Evolutionary conservation across 1,284 basidiomycete genomes (phyloP), one percentile per base, ranked within the genome.

Genomic region (Gomphus sp.): DNA sequence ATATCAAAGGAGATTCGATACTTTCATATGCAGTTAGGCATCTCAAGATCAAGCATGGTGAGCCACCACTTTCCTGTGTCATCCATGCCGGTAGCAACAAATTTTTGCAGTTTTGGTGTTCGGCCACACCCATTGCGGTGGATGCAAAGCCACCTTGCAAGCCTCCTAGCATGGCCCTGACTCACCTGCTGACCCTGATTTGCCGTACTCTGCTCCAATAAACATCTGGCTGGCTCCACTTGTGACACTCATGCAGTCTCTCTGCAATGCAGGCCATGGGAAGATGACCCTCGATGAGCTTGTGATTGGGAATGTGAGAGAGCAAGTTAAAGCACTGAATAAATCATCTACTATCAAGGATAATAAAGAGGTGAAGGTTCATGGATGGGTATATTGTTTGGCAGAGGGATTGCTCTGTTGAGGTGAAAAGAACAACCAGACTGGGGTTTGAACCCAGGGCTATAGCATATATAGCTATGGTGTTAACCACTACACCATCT

Each of bases 91-190:
- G 28, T 48, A 31, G 8, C 11, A 10, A 36, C 34, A 36, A 36
- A 9, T 31, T n/a, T 10, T 31, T 4, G 14, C 68, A 89, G 88
- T 94, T 62, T 76, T 91, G 60, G 75, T 94, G 62, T 87, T 87
- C 31, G 92, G 91, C 44, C 92, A 93, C 71, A 86, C 85, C 9
- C 75, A 81, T 63, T 94, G 91, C 67, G 92, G 90, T 61, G 91
- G 91, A 61, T 85, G 84, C 34, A 75, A 76, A 0, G 88, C 88
- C 0, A 86, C 83, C 61, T 71, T 80, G 55, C 65, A n/a, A n/a
- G n/a, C n/a, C n/a, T n/a, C n/a, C n/a, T n/a, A n/a, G n/a, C n/a
- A n/a, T n/a, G n/a, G n/a, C n/a, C n/a, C n/a, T n/a, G n/a, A n/a
- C n/a, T n/a, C n/a, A n/a, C n/a, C n/a, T n/a, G n/a, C n/a, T n/a